Conservation (phyloP, 495 filamentous ascomycete genomes). For the Thermothielavioides terrestris region DNA sequence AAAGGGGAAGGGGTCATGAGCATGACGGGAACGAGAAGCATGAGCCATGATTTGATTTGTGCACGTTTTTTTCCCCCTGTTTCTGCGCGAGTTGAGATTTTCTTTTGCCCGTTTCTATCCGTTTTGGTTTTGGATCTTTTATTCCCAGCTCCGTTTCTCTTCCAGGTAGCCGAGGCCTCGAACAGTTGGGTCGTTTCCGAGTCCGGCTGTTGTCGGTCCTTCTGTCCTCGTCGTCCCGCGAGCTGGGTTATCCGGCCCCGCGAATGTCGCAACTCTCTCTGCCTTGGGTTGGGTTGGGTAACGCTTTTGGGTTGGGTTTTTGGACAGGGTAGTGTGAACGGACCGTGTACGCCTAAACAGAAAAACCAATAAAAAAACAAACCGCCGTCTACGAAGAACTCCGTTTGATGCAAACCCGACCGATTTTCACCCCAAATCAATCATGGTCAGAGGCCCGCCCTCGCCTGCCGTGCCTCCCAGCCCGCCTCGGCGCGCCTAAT, state of each 20-base stretch:
- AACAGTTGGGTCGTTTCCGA: neutral
- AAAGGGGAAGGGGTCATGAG: neutral
- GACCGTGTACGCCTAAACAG: neutral
- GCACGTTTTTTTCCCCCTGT: too few species aligned
- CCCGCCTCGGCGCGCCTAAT: constrained; percentile 64
- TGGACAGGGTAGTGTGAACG: neutral
- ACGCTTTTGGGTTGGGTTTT: neutral
- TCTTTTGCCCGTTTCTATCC: constrained; percentile 6
- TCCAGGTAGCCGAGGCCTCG: too few species aligned
- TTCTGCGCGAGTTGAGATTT: constrained; percentile 7
- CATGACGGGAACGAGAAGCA: constrained; percentile 6
- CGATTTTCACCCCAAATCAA: too few species aligned
- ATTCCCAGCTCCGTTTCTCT: neutral
- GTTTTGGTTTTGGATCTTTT: neutral
- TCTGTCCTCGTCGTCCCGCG: neutral
- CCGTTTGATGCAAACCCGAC: neutral
- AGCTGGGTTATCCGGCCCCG: too few species aligned
- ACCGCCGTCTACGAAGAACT: neutral
- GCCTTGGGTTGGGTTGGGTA: too few species aligned
- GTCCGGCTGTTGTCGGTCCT: neutral
- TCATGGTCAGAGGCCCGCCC: constrained; percentile 2
- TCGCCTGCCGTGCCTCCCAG: constrained; percentile 30
- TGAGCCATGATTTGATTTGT: constrained; percentile 7
- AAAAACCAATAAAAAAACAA: neutral
- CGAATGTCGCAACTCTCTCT: too few species aligned